Evolutionary conservation across 2,329 filamentous ascomycete species (phyloP).

Genomic region (Hypoxylon sp.): DNA sequence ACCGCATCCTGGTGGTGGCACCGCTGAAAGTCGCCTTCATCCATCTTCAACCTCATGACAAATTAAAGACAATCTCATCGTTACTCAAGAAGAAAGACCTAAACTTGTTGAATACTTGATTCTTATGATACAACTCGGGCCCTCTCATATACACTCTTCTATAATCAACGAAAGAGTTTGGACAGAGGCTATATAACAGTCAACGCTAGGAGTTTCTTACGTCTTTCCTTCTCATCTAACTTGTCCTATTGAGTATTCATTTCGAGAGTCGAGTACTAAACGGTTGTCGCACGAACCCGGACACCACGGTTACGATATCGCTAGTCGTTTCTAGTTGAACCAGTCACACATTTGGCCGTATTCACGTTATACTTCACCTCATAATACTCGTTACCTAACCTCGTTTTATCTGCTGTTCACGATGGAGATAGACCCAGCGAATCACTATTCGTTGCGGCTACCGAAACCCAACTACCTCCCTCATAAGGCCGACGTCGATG

Average conservation of each 20-base stretch:
- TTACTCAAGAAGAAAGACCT: not conserved
- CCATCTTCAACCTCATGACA: conserved; percentile 30
- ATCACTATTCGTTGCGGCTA: conserved; percentile 65
- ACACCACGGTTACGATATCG: not conserved
- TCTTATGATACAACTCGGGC: not conserved
- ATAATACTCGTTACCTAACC: not conserved
- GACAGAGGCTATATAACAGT: conserved; percentile 6
- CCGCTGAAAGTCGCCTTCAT: conserved; percentile 37
- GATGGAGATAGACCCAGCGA: conserved; percentile 60
- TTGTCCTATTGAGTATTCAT: not conserved
- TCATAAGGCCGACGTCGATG: conserved; percentile 66
- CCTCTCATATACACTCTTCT: not conserved
- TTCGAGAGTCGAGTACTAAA: conserved; percentile 2
- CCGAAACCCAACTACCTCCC: conserved; percentile 74
- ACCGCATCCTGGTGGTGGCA: conserved; percentile 24
- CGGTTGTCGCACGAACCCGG: not conserved
- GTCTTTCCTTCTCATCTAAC: not conserved
- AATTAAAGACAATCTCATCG: conserved; percentile 19
- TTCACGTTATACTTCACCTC: conserved; percentile 3
- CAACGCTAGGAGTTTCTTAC: conserved; percentile 5
- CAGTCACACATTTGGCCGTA: not conserved
- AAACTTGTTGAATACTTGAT: not conserved
- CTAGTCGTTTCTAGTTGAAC: not conserved
- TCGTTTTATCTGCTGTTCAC: conserved; percentile 35
- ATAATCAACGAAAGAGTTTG: not conserved